phyloP scores from a whole-genome alignment of 225 moss, liverwort and hornwort genomes.

The Bryum argenteum region DNA sequence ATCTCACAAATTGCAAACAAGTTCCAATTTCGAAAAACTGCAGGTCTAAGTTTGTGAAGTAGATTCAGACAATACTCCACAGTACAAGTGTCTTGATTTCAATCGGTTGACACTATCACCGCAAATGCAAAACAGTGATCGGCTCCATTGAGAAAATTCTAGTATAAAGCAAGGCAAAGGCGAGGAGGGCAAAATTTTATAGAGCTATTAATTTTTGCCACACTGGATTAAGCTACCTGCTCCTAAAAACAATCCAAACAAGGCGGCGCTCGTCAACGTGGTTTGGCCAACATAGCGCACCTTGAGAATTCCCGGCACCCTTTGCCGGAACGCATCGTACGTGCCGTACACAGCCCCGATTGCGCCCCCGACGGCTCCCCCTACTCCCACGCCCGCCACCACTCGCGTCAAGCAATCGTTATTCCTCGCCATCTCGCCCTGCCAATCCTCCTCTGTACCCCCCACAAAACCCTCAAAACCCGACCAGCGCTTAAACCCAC shows the following conservation, averaged over 20 bases:
- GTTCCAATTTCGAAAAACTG: background rate
- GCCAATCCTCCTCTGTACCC: slow-evolving; percentile 6
- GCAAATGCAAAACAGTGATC: slow-evolving; percentile 1
- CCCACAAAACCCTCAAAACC: slow-evolving; percentile 14
- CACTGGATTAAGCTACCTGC: slow-evolving; percentile 93
- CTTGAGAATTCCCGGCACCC: slow-evolving; percentile 90
- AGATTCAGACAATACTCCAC: background rate
- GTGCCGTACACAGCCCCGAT: slow-evolving; percentile 92
- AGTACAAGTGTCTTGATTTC: slow-evolving; percentile 6
- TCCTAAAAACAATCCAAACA: slow-evolving; percentile 90
- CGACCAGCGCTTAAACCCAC: background rate
- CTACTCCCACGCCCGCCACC: slow-evolving; percentile 75
- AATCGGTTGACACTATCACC: slow-evolving; percentile 3
- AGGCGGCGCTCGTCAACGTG: slow-evolving; percentile 88
- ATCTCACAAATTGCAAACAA: slow-evolving; percentile 1
- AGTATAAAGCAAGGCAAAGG: background rate
- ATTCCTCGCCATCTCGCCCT: slow-evolving; percentile 44
- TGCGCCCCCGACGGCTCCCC: slow-evolving; percentile 86
- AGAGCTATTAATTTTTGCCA: slow-evolving; percentile 72
- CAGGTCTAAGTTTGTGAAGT: background rate
- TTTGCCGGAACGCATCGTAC: slow-evolving; percentile 83
- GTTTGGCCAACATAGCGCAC: slow-evolving; percentile 96
- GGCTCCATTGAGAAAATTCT: slow-evolving; percentile 5
- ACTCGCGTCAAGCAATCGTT: slow-evolving; percentile 75
- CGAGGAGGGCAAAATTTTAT: background rate